Evolutionary conservation across 2,329 filamentous ascomycete genomes (phyloP).

Genomic region (Paracoccidioides brasiliensis): DNA sequence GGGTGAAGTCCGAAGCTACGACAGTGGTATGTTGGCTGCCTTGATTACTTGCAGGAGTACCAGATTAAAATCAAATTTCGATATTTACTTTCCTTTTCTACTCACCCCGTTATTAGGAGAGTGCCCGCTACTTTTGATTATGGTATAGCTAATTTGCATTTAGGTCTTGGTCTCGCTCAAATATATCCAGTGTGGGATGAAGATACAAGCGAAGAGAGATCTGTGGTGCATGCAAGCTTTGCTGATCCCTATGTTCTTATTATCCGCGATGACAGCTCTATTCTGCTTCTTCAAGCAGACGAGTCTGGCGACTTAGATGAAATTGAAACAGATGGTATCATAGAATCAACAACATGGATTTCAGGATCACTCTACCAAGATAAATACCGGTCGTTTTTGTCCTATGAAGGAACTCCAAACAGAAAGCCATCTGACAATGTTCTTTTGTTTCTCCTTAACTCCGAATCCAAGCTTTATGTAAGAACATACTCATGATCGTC

Average conservation of each 20-base stretch:
- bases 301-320: slow-evolving; percentile 76
- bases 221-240: slow-evolving; percentile 69
- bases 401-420: slow-evolving; percentile 13
- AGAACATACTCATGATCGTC: slow-evolving; percentile 23
- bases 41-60: neutral
- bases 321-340: slow-evolving; percentile 49
- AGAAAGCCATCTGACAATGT: slow-evolving; percentile 35
- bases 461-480: slow-evolving; percentile 62
- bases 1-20: slow-evolving; percentile 79
- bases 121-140: neutral
- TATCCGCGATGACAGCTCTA: slow-evolving; percentile 68
- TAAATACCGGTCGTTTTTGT: slow-evolving; percentile 42
- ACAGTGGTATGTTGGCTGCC: slow-evolving; percentile 52
- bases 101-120: neutral
- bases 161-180: slow-evolving; percentile 75
- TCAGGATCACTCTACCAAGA: slow-evolving; percentile 77
- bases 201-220: slow-evolving; percentile 62
- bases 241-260: slow-evolving; percentile 76
- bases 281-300: slow-evolving; percentile 67
- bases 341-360: slow-evolving; percentile 58
- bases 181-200: slow-evolving; percentile 91
- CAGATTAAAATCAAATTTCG: neutral
- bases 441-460: slow-evolving; percentile 64
- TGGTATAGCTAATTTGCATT: slow-evolving; percentile 7
- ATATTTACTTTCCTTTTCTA: neutral